phyloP scores from a whole-genome alignment of 208 protist genomes.

The Crithidia brevicula region DNA sequence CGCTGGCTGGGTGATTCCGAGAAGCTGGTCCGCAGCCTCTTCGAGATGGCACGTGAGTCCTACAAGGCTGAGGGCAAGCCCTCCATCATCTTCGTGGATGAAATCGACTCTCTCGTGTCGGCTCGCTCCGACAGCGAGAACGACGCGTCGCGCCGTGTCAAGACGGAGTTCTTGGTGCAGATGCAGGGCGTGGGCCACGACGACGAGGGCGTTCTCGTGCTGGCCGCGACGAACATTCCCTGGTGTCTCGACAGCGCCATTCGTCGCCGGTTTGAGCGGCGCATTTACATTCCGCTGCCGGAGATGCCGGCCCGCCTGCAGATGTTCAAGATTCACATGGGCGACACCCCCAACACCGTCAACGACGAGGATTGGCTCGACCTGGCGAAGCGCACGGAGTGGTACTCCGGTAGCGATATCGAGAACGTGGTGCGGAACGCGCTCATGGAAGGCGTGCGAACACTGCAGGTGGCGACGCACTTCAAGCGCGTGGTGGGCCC shows the following conservation, averaged over 20 bases:
- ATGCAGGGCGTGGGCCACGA: slow-evolving; percentile 91
- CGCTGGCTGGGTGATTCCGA: slow-evolving; percentile 95
- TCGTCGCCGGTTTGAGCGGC: slow-evolving; percentile 91
- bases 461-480: slow-evolving; percentile 96
- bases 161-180: slow-evolving; percentile 99
- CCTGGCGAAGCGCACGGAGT: slow-evolving; percentile 91
- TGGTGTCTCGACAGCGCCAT: slow-evolving; percentile 92
- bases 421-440: slow-evolving; percentile 96
- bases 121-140: slow-evolving; percentile 88
- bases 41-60: slow-evolving; percentile 90
- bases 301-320: slow-evolving; percentile 80
- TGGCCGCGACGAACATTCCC: slow-evolving; percentile 94
- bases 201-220: slow-evolving; percentile 90
- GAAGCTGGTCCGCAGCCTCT: slow-evolving; percentile 94
- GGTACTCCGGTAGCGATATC: slow-evolving; percentile 98
- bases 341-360: slow-evolving; percentile 92
- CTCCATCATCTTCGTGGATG: slow-evolving; percentile 95
- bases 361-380: slow-evolving; percentile 88
- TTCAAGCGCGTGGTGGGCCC: slow-evolving; percentile 95
- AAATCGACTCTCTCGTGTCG: slow-evolving; percentile 94
- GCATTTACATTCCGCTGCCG: slow-evolving; percentile 94
- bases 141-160: slow-evolving; percentile 96
- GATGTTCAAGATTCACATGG: slow-evolving; percentile 97
- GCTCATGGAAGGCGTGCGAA: slow-evolving; percentile 98
- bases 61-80: slow-evolving; percentile 82